Evolutionary conservation across 768 basidiomycete genomes (phyloP), one percentile per base, ranked within the genome.

Genomic region (Suillus lakei): DNA sequence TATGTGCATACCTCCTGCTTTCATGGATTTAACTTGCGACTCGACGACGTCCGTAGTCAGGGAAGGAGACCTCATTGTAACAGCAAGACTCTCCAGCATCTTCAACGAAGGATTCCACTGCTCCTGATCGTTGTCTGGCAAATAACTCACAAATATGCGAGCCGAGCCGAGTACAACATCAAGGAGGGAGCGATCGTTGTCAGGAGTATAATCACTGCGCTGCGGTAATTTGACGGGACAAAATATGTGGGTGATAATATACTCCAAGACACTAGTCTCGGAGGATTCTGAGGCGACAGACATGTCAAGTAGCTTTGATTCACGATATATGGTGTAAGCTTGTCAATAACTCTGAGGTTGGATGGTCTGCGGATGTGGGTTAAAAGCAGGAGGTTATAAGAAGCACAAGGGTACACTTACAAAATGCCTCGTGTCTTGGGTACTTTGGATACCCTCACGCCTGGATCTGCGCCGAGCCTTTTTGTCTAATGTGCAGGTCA

Each of bases 71-170:
- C 21, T 44, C 41, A 70, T 71, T 16, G 67, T 48, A 0, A 23
- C 36, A 5, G 16, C 16, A 30, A 71, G 55, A n/a, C 64, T 66
- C 36, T 58, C 23, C 16, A 58, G 62, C 74, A 79, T 77, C 51
- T 65, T 62, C 13, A 63, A 63, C 30, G 77, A 70, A 4, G 61
- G 60, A 30, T 41, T 60, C 79, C 79, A 80, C 58, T 62, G 62
- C 21, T 44, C 61, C 38, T 71, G 62, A 30, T 59, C 21, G 12
- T 56, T 28, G 28, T n/a, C 10, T 16, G 66, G 46, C n/a, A 70
- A 61, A 38, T 58, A 55, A 3, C 18, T 26, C 26, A n/a, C 26
- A 63, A 74, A 78, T 41, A 63, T 61, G 32, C 28, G 26, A 2
- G 76, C 72, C 55, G 62, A 69, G 10, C 68, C 32, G 0, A 72